These are phyloP conservation scores for Fusarium sterilihyphosum DNA, from an alignment of 2,329 filamentous ascomycete genomes.

Conservation along the genomic window DNA sequence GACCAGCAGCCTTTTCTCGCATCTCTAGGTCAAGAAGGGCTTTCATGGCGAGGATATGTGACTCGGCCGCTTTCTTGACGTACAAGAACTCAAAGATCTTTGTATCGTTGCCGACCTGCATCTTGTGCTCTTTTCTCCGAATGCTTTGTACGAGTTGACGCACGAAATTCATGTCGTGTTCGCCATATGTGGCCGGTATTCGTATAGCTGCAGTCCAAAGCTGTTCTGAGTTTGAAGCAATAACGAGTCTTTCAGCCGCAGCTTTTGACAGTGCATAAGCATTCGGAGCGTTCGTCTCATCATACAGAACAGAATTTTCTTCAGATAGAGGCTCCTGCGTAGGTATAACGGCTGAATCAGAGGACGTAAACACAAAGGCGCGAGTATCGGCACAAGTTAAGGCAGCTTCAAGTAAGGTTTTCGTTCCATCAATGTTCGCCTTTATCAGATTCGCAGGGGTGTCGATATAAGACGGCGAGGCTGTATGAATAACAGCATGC, in stretches of 20 bases:
- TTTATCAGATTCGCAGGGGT: neutral
- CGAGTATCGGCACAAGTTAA: neutral
- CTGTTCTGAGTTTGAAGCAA: neutral
- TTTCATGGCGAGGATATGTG: neutral
- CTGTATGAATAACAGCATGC: neutral
- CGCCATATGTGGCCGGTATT: neutral
- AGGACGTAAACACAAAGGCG: neutral
- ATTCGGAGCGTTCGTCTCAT: neutral
- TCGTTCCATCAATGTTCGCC: neutral
- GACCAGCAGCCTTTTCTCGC: accelerated
- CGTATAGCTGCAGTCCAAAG: neutral
- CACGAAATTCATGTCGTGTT: neutral
- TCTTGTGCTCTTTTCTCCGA: neutral
- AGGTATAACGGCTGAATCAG: neutral
- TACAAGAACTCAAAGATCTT: neutral
- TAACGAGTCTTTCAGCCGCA: neutral
- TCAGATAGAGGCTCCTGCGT: neutral
- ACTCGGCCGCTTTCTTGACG: neutral
- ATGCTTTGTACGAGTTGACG: neutral
- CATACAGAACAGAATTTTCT: neutral
- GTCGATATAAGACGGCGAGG: neutral
- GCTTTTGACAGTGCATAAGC: neutral
- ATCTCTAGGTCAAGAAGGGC: neutral
- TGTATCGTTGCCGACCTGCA: neutral
- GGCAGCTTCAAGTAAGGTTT: accelerated